Evolutionary conservation across 257 asterid species (phyloP).

Genomic region (Eustoma russellianum): DNA sequence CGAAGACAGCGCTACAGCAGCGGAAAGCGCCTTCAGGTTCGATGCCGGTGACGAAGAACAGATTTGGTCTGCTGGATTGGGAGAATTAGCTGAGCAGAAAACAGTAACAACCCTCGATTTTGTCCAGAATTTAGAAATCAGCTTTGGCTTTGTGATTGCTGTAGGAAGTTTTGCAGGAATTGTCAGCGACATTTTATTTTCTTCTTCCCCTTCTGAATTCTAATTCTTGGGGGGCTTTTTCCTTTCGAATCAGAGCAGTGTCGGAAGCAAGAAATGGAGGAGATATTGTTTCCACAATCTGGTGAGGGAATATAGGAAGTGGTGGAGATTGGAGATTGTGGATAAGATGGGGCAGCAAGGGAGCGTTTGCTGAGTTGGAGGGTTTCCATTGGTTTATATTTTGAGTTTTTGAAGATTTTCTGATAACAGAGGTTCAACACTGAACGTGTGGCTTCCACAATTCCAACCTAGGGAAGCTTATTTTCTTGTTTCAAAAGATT

Average conservation of each 20-base stretch:
- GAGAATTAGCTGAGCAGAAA: conserved; percentile 44
- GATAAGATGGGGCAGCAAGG: conserved; percentile 21
- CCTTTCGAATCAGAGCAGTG: conserved; percentile 2
- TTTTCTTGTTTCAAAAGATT: too few relatives aligned
- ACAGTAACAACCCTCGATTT: conserved; percentile 36
- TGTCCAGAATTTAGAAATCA: conserved; percentile 24
- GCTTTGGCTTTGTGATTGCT: conserved; percentile 48
- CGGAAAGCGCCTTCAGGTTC: conserved; percentile 69
- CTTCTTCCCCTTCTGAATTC: not conserved
- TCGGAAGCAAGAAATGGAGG: too few relatives aligned
- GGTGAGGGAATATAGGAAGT: too few relatives aligned
- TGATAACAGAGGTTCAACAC: not conserved
- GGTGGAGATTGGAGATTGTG: too few relatives aligned
- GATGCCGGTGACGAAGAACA: conserved; percentile 21
- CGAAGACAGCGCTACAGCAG: conserved; percentile 85
- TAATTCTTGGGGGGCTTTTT: too few relatives aligned
- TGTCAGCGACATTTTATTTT: conserved; percentile 65
- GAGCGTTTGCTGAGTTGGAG: conserved; percentile 22
- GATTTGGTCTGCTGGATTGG: conserved; percentile 17
- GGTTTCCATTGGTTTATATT: conserved; percentile 12
- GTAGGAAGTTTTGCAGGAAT: conserved; percentile 75
- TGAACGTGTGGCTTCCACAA: too few relatives aligned
- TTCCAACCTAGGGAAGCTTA: too few relatives aligned
- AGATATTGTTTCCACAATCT: too few relatives aligned
- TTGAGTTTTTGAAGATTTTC: conserved; percentile 1